Evolutionary conservation across 305 asterid genomes (phyloP), one percentile per base, ranked within the genome.

Genomic region (Caryopteris hybrid): DNA sequence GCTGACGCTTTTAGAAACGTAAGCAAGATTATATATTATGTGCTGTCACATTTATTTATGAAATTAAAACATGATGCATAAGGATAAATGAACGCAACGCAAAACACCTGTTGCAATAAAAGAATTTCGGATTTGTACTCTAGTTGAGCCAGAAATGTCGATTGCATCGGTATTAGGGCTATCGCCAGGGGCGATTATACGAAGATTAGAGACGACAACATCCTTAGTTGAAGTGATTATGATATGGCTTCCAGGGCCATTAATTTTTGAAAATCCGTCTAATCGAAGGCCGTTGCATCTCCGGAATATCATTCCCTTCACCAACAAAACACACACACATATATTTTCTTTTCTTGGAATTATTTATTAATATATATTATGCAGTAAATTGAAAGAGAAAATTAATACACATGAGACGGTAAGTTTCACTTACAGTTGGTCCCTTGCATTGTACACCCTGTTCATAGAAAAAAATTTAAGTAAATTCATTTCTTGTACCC

Each of bases 161-260:
- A 86, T 86, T 1, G 78, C 96, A 66, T 88, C 96, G 0, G 96
- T 84, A 51, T 88, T 88, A 13, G 85, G 93, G 83, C 91, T 86
- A 16, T 77, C 71, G 0, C 78, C 81, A 0, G 93, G 93, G 11
- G 96, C 88, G 18, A 75, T 73, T 54, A 84, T 29, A 6, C 75
- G 81, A 4, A 84, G 79, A 61, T 88, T 81, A 42, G 91, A 52
- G 5, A 83, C 64, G 0, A 42, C 67, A 0, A 51, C 88, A 29
- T 76, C 82, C 5, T 71, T 77, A 59, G 75, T 68, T n/a, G 81
- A 64, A 33, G 76, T 66, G 3, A 86, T 63, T 29, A 77, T 54
- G 16, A 88, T 83, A 38, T 86, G 93, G 61, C 75, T 80, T 61
- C 83, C 83, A 0, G 85, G 86, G 0, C 91, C 90, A 8, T 82